Percentiles rank a stretch among this genome's conserved stretches.
Conservation (phyloP, 805 yeast species). For the Komagataella kurtzmanii region DNA sequence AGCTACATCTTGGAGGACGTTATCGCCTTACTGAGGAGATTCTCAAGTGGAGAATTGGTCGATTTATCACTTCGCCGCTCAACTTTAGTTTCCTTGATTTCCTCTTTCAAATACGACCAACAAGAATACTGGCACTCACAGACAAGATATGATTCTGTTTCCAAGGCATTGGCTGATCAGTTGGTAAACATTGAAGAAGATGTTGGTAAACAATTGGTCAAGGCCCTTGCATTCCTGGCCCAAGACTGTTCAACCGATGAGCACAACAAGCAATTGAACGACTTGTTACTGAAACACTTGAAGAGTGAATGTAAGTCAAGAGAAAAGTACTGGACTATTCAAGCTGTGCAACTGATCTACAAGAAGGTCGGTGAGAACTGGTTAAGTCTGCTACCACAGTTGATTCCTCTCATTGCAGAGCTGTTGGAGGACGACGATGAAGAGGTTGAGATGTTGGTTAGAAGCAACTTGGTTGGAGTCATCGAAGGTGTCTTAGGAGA, state of each 20-base stretch:
- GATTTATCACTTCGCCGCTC: constrained; percentile 55
- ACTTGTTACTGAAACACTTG: constrained; percentile 49
- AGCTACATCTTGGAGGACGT: constrained; percentile 78
- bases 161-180: constrained; percentile 52
- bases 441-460: constrained; percentile 80
- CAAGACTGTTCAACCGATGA: constrained; percentile 54
- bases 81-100: constrained; percentile 55
- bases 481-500: constrained; percentile 91
- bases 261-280: constrained; percentile 60
- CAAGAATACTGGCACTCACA: constrained; percentile 93
- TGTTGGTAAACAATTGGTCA: constrained; percentile 71
- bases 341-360: constrained; percentile 68
- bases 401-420: constrained; percentile 93
- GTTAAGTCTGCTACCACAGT: constrained; percentile 81
- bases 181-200: constrained; percentile 53
- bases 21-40: constrained; percentile 36
- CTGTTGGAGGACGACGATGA: constrained; percentile 93
- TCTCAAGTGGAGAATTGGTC: constrained; percentile 24
- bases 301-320: constrained; percentile 41
- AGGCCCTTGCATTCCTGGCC: constrained; percentile 66
- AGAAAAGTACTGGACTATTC: constrained; percentile 72
- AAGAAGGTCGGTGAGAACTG: constrained; percentile 91
- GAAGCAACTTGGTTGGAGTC: constrained; percentile 81
- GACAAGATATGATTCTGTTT: constrained; percentile 66
- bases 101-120: constrained; percentile 79